Conservation (phyloP, 805 yeast species). For the Metschnikowia cerradonensis region DNA sequence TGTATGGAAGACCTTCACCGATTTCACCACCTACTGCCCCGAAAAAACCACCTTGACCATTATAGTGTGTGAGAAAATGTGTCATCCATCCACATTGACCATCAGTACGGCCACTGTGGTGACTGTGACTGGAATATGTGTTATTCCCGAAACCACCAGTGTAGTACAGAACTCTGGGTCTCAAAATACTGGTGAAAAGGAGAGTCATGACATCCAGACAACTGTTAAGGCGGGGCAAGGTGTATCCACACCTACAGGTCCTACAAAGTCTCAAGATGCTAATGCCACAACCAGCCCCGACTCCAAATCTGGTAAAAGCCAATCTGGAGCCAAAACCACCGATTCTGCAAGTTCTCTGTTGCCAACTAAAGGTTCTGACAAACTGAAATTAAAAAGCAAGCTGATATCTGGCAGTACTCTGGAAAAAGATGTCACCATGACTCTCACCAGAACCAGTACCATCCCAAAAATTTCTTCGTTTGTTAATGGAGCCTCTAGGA, state of each 20-base stretch:
- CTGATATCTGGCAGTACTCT: not conserved
- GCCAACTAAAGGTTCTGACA: too few species aligned
- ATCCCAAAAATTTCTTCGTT: not conserved
- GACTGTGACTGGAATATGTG: not conserved
- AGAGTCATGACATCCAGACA: too few species aligned
- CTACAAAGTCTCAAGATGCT: too few species aligned
- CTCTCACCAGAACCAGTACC: not conserved
- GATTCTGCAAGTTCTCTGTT: too few species aligned
- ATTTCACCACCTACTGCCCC: not conserved
- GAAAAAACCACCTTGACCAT: not conserved
- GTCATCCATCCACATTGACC: not conserved
- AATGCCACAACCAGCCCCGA: too few species aligned
- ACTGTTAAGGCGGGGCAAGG: too few species aligned
- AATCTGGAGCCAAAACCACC: too few species aligned
- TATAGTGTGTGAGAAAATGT: not conserved
- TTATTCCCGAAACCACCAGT: not conserved
- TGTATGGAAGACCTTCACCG: not conserved
- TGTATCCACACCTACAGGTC: too few species aligned
- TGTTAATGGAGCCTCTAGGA: not conserved
- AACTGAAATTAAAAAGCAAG: too few species aligned
- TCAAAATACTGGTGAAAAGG: too few species aligned
- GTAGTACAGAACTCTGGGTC: too few species aligned
- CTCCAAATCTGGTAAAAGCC: too few species aligned
- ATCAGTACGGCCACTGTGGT: not conserved
- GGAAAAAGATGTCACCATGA: not conserved